Evolutionary conservation across 2,329 filamentous ascomycete genomes (phyloP).

Genomic region (Thielaviopsis populi): DNA sequence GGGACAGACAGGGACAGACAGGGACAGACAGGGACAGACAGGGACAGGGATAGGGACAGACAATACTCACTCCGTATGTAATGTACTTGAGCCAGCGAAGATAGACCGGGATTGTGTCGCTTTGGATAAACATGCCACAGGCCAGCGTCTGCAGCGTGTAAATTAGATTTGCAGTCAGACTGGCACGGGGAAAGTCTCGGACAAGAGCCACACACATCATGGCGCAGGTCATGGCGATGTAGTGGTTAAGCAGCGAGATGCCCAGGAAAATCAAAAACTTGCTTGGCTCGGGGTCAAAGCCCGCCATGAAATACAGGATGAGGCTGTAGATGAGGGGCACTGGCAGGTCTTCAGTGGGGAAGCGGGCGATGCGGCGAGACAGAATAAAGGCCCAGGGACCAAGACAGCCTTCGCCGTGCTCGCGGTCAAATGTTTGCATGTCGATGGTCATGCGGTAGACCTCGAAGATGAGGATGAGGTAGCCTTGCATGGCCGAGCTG

Average conservation of each 20-base stretch:
- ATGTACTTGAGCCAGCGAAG: conserved; percentile 64
- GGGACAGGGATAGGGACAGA: neutral
- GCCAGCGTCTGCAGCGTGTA: conserved; percentile 62
- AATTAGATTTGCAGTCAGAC: conserved; percentile 54
- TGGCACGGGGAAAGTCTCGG: conserved; percentile 54
- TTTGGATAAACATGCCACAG: conserved; percentile 64
- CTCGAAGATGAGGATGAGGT: conserved; percentile 62
- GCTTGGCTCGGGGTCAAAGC: conserved; percentile 46
- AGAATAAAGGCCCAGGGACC: conserved; percentile 53
- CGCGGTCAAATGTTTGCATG: conserved; percentile 61
- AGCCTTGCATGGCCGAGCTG: conserved; percentile 56
- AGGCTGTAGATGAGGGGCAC: conserved; percentile 56
- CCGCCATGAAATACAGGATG: conserved; percentile 66
- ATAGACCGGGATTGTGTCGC: conserved; percentile 58
- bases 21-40: no score
- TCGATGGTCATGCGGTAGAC: conserved; percentile 61
- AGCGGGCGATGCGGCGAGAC: conserved; percentile 51
- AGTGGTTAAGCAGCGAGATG: conserved; percentile 54
- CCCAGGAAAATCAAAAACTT: conserved; percentile 61
- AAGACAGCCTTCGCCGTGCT: conserved; percentile 58
- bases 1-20: no score
- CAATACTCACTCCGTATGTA: conserved; percentile 38
- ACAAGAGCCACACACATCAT: conserved; percentile 50
- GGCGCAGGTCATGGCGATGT: conserved; percentile 58
- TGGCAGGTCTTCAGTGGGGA: conserved; percentile 57